Evolutionary conservation across 179 eudicot species (phyloP).

Genomic region (Heliamphora ciliata): DNA sequence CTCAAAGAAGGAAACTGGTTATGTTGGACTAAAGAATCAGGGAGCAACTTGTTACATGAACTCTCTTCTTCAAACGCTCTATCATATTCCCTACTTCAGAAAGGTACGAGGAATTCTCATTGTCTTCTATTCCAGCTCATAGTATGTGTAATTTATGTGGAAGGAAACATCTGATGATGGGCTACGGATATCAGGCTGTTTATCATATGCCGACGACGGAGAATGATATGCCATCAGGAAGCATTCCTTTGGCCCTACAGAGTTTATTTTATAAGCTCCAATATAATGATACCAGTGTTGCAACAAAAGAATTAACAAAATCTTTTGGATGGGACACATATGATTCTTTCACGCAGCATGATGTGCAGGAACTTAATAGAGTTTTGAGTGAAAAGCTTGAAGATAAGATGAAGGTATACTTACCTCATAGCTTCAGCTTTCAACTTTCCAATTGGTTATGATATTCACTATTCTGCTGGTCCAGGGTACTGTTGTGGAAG

Average conservation of each 20-base stretch:
- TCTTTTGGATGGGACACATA: conserved; percentile 94
- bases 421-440: not conserved
- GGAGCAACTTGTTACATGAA: conserved; percentile 95
- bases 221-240: conserved; percentile 70
- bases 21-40: conserved; percentile 88
- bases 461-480: conserved; percentile 15
- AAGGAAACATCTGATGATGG: conserved; percentile 13
- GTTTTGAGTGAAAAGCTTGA: conserved; percentile 85
- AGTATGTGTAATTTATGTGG: not conserved
- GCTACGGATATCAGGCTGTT: conserved; percentile 54
- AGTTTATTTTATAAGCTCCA: conserved; percentile 86
- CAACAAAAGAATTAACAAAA: conserved; percentile 83
- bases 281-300: conserved; percentile 67
- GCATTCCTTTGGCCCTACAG: conserved; percentile 86
- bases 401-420: conserved; percentile 76
- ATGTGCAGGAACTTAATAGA: conserved; percentile 84
- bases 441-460: not conserved
- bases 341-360: conserved; percentile 93
- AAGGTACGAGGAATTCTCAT: conserved; percentile 37
- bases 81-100: conserved; percentile 85
- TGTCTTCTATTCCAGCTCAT: conserved; percentile 13
- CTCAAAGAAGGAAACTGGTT: conserved; percentile 90
- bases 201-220: conserved; percentile 93
- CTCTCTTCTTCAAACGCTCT: conserved; percentile 73
- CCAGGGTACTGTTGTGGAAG: conserved; percentile 93